Percentiles rank a stretch among this genome's conserved stretches.
phyloP scores from a whole-genome alignment of 192 early-diverging fungal species.

The Coemansia sp. region DNA sequence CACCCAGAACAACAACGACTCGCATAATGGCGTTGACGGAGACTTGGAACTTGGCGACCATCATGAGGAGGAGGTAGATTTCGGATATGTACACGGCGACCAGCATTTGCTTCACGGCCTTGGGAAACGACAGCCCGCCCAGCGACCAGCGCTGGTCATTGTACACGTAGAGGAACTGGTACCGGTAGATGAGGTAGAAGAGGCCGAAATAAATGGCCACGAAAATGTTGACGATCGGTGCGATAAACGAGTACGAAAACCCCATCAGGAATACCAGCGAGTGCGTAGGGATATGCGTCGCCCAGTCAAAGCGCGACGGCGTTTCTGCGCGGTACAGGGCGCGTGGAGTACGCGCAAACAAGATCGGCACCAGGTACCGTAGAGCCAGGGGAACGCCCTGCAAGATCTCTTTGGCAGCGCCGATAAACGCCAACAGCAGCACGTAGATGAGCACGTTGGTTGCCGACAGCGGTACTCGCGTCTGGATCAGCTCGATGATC shows the following conservation, averaged over 20 bases:
- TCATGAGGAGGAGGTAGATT: slow-evolving; percentile 75
- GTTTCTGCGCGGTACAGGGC: slow-evolving; percentile 60
- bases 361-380: slow-evolving; percentile 59
- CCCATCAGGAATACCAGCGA: slow-evolving; percentile 76
- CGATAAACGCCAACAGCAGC: slow-evolving; percentile 71
- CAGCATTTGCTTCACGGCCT: slow-evolving; percentile 65
- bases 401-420: slow-evolving; percentile 69
- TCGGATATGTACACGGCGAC: slow-evolving; percentile 77
- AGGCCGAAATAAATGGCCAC: slow-evolving; percentile 76
- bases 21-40: slow-evolving; percentile 54
- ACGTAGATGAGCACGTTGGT: slow-evolving; percentile 86
- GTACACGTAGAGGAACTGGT: slow-evolving; percentile 85
- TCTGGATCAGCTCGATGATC: slow-evolving; percentile 56
- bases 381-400: slow-evolving; percentile 70
- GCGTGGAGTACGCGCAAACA: slow-evolving; percentile 78
- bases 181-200: slow-evolving; percentile 74
- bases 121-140: slow-evolving; percentile 69
- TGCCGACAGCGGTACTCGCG: slow-evolving; percentile 70
- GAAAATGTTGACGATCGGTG: slow-evolving; percentile 84
- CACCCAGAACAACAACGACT: slow-evolving; percentile 51
- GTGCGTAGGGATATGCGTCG: slow-evolving; percentile 68
- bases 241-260: slow-evolving; percentile 77
- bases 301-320: slow-evolving; percentile 63
- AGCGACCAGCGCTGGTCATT: slow-evolving; percentile 60
- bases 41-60: slow-evolving; percentile 59